Conservation (phyloP, 139 green algal species). For the Mesotaenium endlicherianum region DNA sequence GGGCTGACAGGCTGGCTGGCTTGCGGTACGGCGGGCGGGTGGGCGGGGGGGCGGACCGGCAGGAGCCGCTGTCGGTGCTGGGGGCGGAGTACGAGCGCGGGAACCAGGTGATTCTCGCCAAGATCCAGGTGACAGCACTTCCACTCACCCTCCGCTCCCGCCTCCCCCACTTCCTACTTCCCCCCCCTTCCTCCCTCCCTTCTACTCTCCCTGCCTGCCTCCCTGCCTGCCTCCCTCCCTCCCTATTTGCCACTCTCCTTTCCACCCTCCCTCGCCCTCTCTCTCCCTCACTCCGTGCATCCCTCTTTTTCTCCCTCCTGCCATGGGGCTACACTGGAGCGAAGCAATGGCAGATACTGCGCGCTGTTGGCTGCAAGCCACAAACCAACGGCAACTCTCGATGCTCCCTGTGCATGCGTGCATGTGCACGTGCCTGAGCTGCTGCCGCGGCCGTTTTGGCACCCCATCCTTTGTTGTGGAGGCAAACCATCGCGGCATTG, state of each 20-base stretch:
- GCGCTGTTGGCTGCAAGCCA: too few species aligned
- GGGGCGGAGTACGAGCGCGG: slow-evolving; percentile 41
- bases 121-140: slow-evolving; percentile 23
- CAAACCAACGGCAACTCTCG: too few species aligned
- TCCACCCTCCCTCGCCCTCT: not conserved
- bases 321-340: too few species aligned
- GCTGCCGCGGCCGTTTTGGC: too few species aligned
- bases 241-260: not conserved
- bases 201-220: not conserved
- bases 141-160: not conserved
- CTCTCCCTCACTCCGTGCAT: not conserved
- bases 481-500: too few species aligned
- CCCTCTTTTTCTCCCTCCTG: not conserved
- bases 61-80: slow-evolving; percentile 35
- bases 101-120: slow-evolving; percentile 12
- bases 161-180: not conserved
- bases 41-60: too few species aligned
- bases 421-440: too few species aligned
- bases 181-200: not conserved
- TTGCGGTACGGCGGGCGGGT: too few species aligned
- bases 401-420: too few species aligned
- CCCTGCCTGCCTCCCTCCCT: not conserved
- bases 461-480: too few species aligned
- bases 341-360: too few species aligned
- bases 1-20: too few species aligned